Evolutionary conservation across 1,139 yeast species (phyloP).

Genomic region (Meyerozyma carpophila): DNA sequence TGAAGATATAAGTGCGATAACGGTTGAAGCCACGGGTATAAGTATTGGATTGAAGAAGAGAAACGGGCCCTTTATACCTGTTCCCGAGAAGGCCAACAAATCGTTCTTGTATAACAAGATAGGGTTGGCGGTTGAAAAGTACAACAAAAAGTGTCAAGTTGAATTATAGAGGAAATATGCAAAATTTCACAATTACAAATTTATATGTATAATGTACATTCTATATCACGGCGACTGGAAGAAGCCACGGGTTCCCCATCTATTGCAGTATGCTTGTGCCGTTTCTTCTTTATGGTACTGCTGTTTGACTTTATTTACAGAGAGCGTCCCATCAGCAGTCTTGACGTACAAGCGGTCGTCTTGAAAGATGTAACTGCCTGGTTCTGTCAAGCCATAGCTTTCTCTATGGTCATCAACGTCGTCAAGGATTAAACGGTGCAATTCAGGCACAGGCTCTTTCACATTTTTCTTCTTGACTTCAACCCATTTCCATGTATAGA

Average conservation of each 20-base stretch:
- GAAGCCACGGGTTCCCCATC: background rate
- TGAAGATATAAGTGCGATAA: conserved; percentile 59
- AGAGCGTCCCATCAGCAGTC: conserved; percentile 39
- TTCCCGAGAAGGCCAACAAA: conserved; percentile 63
- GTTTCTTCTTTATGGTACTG: conserved; percentile 50
- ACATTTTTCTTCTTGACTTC: conserved; percentile 17
- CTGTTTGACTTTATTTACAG: conserved; percentile 36
- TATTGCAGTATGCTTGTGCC: conserved; percentile 24
- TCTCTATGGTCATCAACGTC: conserved; percentile 16
- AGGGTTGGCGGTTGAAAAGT: conserved; percentile 75
- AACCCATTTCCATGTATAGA: conserved; percentile 44
- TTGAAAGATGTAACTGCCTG: conserved; percentile 40
- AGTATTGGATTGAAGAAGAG: conserved; percentile 57
- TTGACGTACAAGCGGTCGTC: conserved; percentile 28
- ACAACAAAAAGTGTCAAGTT: conserved; percentile 57
- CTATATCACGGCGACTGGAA: background rate
- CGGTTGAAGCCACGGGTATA: conserved; percentile 78
- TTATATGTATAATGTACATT: background rate
- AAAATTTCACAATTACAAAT: background rate
- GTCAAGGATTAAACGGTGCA: conserved; percentile 45
- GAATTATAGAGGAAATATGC: conserved; percentile 14
- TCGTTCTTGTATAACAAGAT: conserved; percentile 67
- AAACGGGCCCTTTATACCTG: conserved; percentile 73
- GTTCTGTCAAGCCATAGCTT: conserved; percentile 8
- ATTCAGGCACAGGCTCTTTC: conserved; percentile 19